Conservation (phyloP, 2,329 filamentous ascomycete species). For the Venturia pyrina region DNA sequence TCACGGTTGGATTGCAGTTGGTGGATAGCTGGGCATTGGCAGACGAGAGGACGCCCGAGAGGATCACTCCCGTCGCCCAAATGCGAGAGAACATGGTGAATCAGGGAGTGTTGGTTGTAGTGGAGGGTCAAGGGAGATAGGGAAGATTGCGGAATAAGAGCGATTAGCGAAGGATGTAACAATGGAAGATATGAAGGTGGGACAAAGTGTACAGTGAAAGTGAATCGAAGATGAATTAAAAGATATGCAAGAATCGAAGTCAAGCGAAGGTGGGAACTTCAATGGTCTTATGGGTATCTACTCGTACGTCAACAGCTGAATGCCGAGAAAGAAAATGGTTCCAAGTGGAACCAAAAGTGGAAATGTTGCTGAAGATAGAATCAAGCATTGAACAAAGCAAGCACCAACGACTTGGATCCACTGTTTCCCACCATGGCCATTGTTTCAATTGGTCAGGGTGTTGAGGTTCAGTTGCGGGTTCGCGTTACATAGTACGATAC, state of each 20-base stretch:
- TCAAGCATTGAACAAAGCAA: not conserved
- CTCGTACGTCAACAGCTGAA: not conserved
- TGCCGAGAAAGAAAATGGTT: not conserved
- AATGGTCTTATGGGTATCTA: not conserved
- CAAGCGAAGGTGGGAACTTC: not conserved
- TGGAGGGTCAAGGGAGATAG: not conserved
- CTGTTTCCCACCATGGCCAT: not conserved
- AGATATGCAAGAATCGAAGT: not conserved
- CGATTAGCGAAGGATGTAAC: not conserved
- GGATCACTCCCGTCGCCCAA: not conserved
- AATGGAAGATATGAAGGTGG: not conserved
- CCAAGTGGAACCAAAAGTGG: not conserved
- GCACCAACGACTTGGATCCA: not conserved
- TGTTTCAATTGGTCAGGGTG: not conserved
- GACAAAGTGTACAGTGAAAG: not conserved
- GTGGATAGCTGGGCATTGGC: not conserved
- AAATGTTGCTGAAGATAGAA: not conserved
- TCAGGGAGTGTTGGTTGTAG: not conserved
- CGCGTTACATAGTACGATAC: too few species aligned
- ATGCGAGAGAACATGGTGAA: not conserved
- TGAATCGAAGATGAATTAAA: not conserved
- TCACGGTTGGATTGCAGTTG: not conserved
- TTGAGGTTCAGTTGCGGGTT: not conserved
- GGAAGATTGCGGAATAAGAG: not conserved
- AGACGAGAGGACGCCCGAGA: not conserved